Percentiles rank a stretch among this genome's conserved stretches.
These are phyloP conservation scores for Naumovozyma castellii DNA, from an alignment of 805 yeast genomes.

Conservation along the genomic window DNA sequence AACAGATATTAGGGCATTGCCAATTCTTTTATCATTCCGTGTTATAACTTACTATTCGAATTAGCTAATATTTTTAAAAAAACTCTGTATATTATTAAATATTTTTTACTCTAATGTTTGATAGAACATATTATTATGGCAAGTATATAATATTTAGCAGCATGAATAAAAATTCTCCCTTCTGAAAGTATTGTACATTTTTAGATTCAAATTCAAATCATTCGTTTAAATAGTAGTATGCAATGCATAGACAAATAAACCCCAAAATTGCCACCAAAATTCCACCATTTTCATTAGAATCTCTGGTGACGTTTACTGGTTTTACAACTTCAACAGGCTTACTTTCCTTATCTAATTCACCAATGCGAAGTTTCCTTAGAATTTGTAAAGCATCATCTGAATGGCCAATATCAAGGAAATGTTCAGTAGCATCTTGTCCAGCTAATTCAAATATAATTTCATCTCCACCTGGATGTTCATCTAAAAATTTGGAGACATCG, in stretches of 20 bases:
- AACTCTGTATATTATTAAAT: too few relatives aligned
- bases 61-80: too few relatives aligned
- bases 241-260: conserved; percentile 30
- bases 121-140: not conserved
- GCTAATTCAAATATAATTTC: conserved; percentile 72
- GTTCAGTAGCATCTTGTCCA: conserved; percentile 75
- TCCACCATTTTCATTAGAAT: conserved; percentile 59
- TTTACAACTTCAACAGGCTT: conserved; percentile 25
- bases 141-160: too few relatives aligned
- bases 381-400: conserved; percentile 89
- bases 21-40: not conserved
- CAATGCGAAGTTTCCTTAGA: conserved; percentile 59
- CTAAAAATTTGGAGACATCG: conserved; percentile 56
- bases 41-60: not conserved
- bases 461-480: conserved; percentile 70
- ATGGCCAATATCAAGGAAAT: conserved; percentile 90
- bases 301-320: conserved; percentile 29
- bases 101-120: too few relatives aligned
- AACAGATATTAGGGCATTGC: conserved; percentile 15
- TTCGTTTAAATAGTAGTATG: conserved; percentile 23
- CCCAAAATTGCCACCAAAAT: conserved; percentile 78
- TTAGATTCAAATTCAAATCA: conserved; percentile 1
- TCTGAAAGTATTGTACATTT: not conserved
- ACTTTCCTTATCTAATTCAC: conserved; percentile 64
- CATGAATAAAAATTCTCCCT: too few relatives aligned